Evolutionary conservation across 352 stramenopile species (phyloP).

Genomic region (Pseudoperonospora humuli): DNA sequence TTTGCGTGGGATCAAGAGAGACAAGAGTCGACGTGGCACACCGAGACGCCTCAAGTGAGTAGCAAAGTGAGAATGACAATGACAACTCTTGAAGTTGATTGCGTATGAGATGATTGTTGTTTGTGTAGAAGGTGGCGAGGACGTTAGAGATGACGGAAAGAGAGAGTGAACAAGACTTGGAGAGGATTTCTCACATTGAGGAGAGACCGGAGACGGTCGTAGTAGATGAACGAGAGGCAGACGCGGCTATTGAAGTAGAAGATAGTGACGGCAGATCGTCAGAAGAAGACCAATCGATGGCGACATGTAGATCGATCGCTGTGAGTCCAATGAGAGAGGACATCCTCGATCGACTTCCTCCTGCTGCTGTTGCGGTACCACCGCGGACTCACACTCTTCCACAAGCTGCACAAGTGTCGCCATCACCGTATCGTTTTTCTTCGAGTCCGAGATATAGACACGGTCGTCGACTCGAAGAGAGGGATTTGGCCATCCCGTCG

Average conservation of each 20-base stretch:
- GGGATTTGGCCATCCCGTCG: conserved; percentile 5
- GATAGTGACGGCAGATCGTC: conserved; percentile 2
- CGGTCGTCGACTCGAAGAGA: conserved; percentile 17
- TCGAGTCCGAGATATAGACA: conserved; percentile 21
- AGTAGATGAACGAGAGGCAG: conserved; percentile 4
- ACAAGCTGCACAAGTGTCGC: conserved; percentile 1
- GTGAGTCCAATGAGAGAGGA: conserved; percentile 21
- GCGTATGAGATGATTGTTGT: neutral
- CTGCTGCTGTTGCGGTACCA: neutral
- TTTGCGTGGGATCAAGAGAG: conserved; percentile 43
- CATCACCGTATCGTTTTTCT: conserved; percentile 5
- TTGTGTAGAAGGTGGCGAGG: conserved; percentile 17
- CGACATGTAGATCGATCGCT: conserved; percentile 6
- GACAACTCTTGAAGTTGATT: conserved; percentile 1
- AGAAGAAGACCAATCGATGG: neutral
- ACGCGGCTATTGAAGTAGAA: conserved; percentile 11
- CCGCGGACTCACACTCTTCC: neutral
- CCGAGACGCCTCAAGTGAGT: conserved; percentile 15
- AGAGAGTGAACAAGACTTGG: conserved; percentile 3
- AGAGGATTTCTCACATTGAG: conserved; percentile 5
- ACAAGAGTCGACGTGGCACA: conserved; percentile 4
- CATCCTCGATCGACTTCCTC: conserved; percentile 16
- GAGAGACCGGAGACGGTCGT: neutral
- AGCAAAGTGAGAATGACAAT: neutral
- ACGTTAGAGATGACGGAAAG: conserved; percentile 22